These are phyloP conservation scores for Amaranthus hypochondriacus DNA, from an alignment of 148 eudicot species.

Conservation along the genomic window DNA sequence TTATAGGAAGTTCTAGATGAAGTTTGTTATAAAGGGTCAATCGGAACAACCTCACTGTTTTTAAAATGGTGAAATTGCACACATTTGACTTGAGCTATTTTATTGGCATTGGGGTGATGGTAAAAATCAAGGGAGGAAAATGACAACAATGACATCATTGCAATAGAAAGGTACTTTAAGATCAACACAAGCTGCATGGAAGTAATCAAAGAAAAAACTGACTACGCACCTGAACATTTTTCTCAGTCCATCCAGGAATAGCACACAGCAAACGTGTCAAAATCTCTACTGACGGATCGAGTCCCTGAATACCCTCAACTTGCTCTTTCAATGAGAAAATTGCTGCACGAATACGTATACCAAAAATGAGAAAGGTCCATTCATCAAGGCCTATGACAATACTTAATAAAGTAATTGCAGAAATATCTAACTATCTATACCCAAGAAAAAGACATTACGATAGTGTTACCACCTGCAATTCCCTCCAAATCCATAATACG, in stretches of 20 bases:
- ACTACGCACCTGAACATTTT: slow-evolving; percentile 80
- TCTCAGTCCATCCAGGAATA: slow-evolving; percentile 98
- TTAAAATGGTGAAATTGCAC: too few species aligned
- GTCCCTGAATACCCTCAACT: slow-evolving; percentile 65
- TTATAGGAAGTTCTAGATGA: too few species aligned
- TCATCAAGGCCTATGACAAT: background rate
- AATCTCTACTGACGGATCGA: slow-evolving; percentile 83
- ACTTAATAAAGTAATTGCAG: background rate
- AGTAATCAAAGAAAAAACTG: background rate
- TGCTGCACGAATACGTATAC: slow-evolving; percentile 40
- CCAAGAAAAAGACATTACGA: too few species aligned
- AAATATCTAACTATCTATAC: background rate
- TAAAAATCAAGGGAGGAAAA: too few species aligned
- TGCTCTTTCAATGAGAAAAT: slow-evolving; percentile 82
- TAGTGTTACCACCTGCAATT: too few species aligned
- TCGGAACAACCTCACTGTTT: too few species aligned
- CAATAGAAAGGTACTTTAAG: too few species aligned
- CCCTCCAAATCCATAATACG: too few species aligned
- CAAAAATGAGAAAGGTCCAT: background rate
- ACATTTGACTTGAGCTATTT: too few species aligned
- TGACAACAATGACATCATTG: too few species aligned
- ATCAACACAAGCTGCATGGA: background rate
- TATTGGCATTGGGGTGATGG: too few species aligned
- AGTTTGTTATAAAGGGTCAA: too few species aligned
- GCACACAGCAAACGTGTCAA: slow-evolving; percentile 84